Evolutionary conservation across 176 grass and related monocot species (phyloP).

Genomic region (Metroxylon sagu): DNA sequence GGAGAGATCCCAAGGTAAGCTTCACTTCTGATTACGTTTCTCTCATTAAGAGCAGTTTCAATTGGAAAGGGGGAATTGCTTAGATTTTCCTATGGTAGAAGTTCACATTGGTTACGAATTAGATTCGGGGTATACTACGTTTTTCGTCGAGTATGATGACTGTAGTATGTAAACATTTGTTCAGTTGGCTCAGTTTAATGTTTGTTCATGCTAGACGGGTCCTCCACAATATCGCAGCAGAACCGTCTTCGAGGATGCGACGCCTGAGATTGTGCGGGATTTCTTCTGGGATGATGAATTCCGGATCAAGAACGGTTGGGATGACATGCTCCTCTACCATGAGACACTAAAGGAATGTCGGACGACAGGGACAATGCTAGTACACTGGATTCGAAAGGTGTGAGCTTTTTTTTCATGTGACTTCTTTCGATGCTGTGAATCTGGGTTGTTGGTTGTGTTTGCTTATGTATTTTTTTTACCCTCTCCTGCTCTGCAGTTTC

Average conservation of each 20-base stretch:
- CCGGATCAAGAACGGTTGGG: constrained; percentile 65
- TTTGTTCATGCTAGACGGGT: constrained; percentile 35
- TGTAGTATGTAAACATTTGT: background rate
- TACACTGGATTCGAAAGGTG: constrained; percentile 92
- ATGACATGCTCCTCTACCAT: constrained; percentile 83
- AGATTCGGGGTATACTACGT: too few species aligned
- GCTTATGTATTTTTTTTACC: constrained; percentile 5
- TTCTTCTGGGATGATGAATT: constrained; percentile 99
- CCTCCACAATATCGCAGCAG: constrained; percentile 77
- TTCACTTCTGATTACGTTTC: too few species aligned
- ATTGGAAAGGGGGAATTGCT: background rate
- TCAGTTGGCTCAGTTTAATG: constrained; percentile 8
- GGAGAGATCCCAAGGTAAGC: constrained; percentile 54
- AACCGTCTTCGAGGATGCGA: constrained; percentile 69
- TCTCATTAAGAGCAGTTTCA: too few species aligned
- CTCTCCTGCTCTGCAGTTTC: constrained; percentile 45
- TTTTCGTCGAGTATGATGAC: too few species aligned
- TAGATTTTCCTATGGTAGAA: background rate
- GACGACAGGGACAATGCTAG: constrained; percentile 63
- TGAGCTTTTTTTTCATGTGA: background rate
- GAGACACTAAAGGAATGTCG: constrained; percentile 59
- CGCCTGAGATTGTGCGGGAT: constrained; percentile 60
- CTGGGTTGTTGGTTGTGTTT: background rate
- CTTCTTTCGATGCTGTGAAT: background rate
- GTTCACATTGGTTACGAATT: too few species aligned